phyloP scores from a whole-genome alignment of 1,284 basidiomycete species.

The Cerioporus squamosus region DNA sequence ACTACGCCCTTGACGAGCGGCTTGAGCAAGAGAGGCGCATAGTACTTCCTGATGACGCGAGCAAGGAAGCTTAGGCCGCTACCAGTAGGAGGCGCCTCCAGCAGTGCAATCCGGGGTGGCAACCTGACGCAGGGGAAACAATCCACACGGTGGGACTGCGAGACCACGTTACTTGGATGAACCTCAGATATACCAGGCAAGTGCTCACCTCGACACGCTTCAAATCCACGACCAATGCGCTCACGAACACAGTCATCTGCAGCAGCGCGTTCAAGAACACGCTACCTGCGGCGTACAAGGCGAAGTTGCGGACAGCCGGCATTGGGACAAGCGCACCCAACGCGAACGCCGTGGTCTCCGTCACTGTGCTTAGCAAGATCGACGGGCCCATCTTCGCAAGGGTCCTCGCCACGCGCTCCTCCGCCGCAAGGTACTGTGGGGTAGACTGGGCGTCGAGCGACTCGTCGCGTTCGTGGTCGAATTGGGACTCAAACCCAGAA shows the following conservation, averaged over 20 bases:
- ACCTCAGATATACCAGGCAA: not conserved
- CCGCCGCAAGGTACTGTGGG: conserved; percentile 69
- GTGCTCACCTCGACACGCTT: conserved; percentile 77
- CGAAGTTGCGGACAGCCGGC: conserved; percentile 98
- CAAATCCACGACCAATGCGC: conserved; percentile 85
- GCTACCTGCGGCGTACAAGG: conserved; percentile 95
- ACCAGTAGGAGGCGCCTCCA: conserved; percentile 54
- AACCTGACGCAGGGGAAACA: conserved; percentile 89
- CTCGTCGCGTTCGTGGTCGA: conserved; percentile 53
- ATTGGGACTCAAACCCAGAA: conserved; percentile 65
- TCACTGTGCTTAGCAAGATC: conserved; percentile 90
- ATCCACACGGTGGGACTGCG: conserved; percentile 80
- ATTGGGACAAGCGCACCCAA: conserved; percentile 97
- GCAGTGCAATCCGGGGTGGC: conserved; percentile 74
- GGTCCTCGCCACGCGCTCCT: conserved; percentile 89
- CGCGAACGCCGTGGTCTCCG: conserved; percentile 91
- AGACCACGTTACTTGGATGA: not conserved
- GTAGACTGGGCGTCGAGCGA: conserved; percentile 71
- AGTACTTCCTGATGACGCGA: conserved; percentile 83
- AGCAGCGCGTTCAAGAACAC: conserved; percentile 90
- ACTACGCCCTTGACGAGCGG: conserved; percentile 80
- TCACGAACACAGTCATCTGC: conserved; percentile 94
- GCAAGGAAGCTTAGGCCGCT: conserved; percentile 68
- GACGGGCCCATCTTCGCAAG: conserved; percentile 95
- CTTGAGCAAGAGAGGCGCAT: conserved; percentile 86